Conservation (phyloP, 805 yeast genomes). For the Ogataea parapolymorpha region DNA sequence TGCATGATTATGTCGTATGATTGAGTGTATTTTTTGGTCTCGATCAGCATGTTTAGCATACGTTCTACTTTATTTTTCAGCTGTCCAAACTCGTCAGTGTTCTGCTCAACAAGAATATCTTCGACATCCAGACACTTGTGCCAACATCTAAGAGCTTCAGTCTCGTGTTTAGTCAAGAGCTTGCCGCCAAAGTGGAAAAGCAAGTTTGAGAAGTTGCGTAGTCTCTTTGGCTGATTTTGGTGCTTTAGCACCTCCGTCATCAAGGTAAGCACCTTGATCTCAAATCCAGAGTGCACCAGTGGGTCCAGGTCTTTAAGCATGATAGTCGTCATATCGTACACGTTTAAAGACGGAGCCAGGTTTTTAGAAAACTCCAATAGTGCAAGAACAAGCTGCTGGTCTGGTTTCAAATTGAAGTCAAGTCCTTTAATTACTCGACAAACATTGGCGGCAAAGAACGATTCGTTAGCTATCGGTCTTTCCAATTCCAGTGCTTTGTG, state of each 20-base stretch:
- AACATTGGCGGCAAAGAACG: not conserved
- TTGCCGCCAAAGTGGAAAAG: conserved; percentile 39
- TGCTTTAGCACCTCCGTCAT: conserved; percentile 25
- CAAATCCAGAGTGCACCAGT: conserved; percentile 2
- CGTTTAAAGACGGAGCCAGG: conserved; percentile 1
- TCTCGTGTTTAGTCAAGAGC: conserved; percentile 10
- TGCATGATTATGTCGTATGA: conserved; percentile 20
- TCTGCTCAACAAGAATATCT: conserved; percentile 19
- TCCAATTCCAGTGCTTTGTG: conserved; percentile 1
- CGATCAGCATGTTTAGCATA: conserved; percentile 31
- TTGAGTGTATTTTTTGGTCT: conserved; percentile 14
- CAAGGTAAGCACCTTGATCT: conserved; percentile 9
- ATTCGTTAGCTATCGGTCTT: not conserved
- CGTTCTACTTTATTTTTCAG: conserved; percentile 34
- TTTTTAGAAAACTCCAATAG: conserved; percentile 8
- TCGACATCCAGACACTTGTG: conserved; percentile 34
- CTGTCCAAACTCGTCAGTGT: conserved; percentile 13
- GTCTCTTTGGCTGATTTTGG: conserved; percentile 32
- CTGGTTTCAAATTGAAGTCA: not conserved
- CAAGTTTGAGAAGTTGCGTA: conserved; percentile 45
- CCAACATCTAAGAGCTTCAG: conserved; percentile 22
- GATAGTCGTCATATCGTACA: conserved; percentile 23
- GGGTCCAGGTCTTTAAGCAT: conserved; percentile 16
- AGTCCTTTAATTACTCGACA: conserved; percentile 2
- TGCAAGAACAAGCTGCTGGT: conserved; percentile 10